These are phyloP conservation scores for Paecilomyces sp. DNA, from an alignment of 2,329 filamentous ascomycete genomes.

Conservation along the genomic window DNA sequence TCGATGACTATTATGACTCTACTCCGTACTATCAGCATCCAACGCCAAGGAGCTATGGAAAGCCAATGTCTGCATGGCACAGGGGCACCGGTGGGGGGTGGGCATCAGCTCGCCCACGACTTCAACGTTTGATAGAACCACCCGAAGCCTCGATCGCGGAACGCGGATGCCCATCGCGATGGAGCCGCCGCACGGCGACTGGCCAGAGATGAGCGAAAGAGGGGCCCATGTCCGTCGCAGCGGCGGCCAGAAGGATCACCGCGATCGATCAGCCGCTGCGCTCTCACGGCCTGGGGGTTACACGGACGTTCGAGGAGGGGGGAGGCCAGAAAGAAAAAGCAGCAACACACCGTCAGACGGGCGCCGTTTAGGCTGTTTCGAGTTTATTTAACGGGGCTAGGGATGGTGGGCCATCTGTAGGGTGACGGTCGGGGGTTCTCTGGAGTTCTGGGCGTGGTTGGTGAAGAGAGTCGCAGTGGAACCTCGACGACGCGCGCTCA, in stretches of 20 bases:
- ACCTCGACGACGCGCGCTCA: not conserved
- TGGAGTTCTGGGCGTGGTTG: not conserved
- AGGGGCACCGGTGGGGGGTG: not conserved
- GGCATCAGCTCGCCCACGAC: not conserved
- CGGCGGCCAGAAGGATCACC: constrained; percentile 4
- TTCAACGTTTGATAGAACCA: constrained; percentile 5
- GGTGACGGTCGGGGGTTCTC: constrained; percentile 1
- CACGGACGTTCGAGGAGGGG: constrained; percentile 9
- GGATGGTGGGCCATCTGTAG: constrained; percentile 8
- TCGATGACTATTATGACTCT: not conserved
- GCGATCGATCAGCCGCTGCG: constrained; percentile 11
- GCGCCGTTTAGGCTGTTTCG: constrained; percentile 33
- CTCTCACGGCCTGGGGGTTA: constrained; percentile 10
- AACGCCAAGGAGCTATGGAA: not conserved
- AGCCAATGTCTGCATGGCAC: not conserved
- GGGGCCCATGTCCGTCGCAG: not conserved
- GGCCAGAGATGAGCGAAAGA: not conserved
- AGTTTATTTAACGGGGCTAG: constrained; percentile 27
- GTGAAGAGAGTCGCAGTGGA: not conserved
- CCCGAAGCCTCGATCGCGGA: constrained; percentile 5
- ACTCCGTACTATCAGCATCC: not conserved
- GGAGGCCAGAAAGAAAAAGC: too few relatives aligned
- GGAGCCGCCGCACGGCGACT: not conserved
- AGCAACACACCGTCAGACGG: constrained; percentile 11
- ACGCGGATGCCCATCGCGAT: not conserved